Percentiles rank a stretch among this genome's conserved stretches.
Evolutionary conservation across 176 grass and related monocot genomes (phyloP).

Genomic region (Lolium perenne): DNA sequence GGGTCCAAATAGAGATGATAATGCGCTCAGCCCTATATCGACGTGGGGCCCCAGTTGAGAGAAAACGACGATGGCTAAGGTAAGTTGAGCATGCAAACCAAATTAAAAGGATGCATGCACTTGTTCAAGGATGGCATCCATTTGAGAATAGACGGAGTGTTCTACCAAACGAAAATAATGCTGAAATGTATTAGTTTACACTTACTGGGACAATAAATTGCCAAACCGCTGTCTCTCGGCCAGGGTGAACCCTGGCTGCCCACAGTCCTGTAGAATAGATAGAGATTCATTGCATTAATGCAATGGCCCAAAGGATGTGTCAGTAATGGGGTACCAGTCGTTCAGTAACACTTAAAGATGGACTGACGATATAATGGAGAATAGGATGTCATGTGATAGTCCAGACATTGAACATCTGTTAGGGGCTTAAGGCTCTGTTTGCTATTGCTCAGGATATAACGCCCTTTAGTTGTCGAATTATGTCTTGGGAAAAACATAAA

Average conservation of each 20-base stretch:
- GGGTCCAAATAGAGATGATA: slow-evolving; percentile 7
- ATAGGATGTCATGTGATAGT: slow-evolving; percentile 10
- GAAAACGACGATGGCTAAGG: background rate
- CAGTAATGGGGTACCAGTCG: background rate
- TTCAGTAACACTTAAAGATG: slow-evolving; percentile 15
- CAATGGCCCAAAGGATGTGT: slow-evolving; percentile 22
- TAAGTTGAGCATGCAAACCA: slow-evolving; percentile 2
- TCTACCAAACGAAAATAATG: slow-evolving; percentile 5
- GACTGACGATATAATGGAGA: slow-evolving; percentile 8
- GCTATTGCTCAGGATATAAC: background rate
- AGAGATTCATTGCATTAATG: slow-evolving; percentile 26
- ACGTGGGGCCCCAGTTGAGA: slow-evolving; percentile 18
- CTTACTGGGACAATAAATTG: slow-evolving; percentile 80
- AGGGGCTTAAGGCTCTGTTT: background rate
- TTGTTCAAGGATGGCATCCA: background rate
- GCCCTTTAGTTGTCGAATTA: slow-evolving; percentile 15
- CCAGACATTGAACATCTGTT: slow-evolving; percentile 11
- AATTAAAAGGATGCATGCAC: background rate
- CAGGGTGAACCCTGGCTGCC: slow-evolving; percentile 91
- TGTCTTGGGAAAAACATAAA: background rate
- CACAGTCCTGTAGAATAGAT: slow-evolving; percentile 74
- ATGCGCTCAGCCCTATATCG: background rate
- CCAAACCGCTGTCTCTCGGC: slow-evolving; percentile 85
- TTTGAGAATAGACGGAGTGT: background rate
- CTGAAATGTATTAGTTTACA: slow-evolving; percentile 47